These are phyloP conservation scores for Thalassia testudinum DNA, from an alignment of 116 monocot species.

Conservation along the genomic window DNA sequence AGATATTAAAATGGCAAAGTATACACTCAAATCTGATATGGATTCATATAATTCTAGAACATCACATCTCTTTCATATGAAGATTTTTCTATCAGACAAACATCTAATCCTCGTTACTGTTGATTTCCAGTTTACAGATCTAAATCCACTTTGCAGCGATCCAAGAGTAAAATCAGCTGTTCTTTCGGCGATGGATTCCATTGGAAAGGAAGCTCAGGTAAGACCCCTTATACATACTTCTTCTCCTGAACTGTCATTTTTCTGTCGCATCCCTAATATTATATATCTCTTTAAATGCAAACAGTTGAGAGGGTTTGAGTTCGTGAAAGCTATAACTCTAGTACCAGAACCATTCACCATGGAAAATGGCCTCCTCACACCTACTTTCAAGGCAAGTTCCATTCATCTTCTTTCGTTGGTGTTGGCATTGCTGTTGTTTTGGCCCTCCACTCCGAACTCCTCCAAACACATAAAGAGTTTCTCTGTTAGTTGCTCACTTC, in stretches of 20 bases:
- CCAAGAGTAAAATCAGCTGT: constrained; percentile 64
- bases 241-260: neutral
- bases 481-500: too few relatives aligned
- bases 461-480: too few relatives aligned
- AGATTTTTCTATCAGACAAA: too few relatives aligned
- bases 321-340: constrained; percentile 71
- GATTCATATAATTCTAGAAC: too few relatives aligned
- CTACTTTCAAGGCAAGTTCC: constrained; percentile 80
- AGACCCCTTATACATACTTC: neutral
- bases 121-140: constrained; percentile 50
- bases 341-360: constrained; percentile 74
- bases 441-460: too few relatives aligned
- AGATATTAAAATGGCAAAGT: too few relatives aligned
- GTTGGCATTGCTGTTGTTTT: too few relatives aligned
- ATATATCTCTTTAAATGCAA: too few relatives aligned
- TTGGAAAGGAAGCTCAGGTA: constrained; percentile 85
- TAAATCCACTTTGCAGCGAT: constrained; percentile 55
- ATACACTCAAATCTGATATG: too few relatives aligned
- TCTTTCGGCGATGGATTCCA: constrained; percentile 73
- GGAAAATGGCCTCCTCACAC: constrained; percentile 90
- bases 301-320: constrained; percentile 96
- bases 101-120: too few relatives aligned
- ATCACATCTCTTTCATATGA: too few relatives aligned
- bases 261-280: neutral
- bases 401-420: too few relatives aligned